Base-by-base conservation (phyloP, 176 grass and related monocot genomes). In the Aegilops bicornis region DNA sequence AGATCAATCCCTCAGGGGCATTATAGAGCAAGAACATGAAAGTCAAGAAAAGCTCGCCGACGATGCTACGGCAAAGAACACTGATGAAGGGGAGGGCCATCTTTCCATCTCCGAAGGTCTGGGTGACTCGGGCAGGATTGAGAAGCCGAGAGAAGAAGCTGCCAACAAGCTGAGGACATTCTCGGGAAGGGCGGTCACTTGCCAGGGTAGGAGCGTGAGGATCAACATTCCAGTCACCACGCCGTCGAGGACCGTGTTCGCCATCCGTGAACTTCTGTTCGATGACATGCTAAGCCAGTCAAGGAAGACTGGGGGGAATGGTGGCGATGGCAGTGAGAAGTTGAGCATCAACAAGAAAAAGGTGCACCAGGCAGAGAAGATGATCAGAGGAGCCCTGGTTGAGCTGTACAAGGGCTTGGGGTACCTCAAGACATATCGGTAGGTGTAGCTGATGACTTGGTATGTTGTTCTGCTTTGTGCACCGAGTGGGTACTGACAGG, bases 181-280 rank as follows among this genome's bases (percentile, higher is more conserved):
- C 66, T 89, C 92, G 8, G 90, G 92, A 27, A 94, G 86, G 76
- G 87, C 77, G 11, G 83, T 99, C 50, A 93, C 82, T 45, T 93
- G 82, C 89, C 97, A 99, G 23, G 92, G 94, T 13, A 99, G 87
- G 83, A 94, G 85, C 79, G 76, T 99, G 23, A 99, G 88, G 90
- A 94, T 99, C 66, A 94, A 90, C 59, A 99, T 99, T 70, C 97
- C 94, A 2, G 82, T 99, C 54, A 99, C 97, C 40, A 97, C 92
- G 9, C 97, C 97, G 13, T 94, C 92, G 2, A 96, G 94, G 87
- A 97, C 92, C 0, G 84, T 99, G 79, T 86, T 91, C 1, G 94
- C 97, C 56, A 80, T 96, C 64, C 80, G 89, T 2, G 86, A 94
- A 50, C 89, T 99, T 9, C 88, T 98, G 64, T 88, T 91, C 20